Evolutionary conservation across 257 asterid genomes (phyloP).

Genomic region (Leonotis leonurus): DNA sequence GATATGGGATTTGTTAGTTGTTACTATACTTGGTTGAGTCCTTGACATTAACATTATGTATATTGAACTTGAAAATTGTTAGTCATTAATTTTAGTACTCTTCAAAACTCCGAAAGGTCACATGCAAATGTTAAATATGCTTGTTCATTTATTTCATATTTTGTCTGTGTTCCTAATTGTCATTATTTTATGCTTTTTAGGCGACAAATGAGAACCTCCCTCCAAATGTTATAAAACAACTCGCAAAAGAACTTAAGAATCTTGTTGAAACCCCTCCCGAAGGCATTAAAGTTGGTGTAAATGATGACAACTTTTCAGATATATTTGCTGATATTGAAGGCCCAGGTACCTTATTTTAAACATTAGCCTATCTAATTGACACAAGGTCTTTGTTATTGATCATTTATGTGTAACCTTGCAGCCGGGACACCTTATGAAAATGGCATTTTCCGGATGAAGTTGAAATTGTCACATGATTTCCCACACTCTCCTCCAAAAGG

Average conservation of each 20-base stretch:
- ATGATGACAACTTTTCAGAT: conserved; percentile 80
- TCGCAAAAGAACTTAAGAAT: conserved; percentile 91
- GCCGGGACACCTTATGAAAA: conserved; percentile 97
- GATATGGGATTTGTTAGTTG: too few relatives aligned
- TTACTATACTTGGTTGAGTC: too few relatives aligned
- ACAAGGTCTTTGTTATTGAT: background rate
- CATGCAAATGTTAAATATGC: too few relatives aligned
- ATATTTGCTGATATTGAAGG: conserved; percentile 94
- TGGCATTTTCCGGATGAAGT: conserved; percentile 86
- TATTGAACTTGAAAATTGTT: too few relatives aligned
- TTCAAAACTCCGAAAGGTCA: too few relatives aligned
- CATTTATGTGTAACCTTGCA: conserved; percentile 37
- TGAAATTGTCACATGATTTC: conserved; percentile 79
- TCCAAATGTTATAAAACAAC: conserved; percentile 83
- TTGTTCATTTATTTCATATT: background rate
- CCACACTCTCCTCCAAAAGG: conserved; percentile 97
- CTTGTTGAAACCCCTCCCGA: conserved; percentile 94
- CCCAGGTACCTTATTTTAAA: conserved; percentile 54
- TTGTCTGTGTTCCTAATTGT: background rate
- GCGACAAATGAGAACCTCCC: conserved; percentile 95
- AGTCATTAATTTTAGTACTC: too few relatives aligned
- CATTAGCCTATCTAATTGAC: background rate
- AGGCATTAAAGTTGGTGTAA: conserved; percentile 90
- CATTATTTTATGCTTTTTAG: conserved; percentile 32
- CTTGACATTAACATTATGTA: too few relatives aligned